Conservation (phyloP, 257 asterid genomes). For the Solanum rostratum region DNA sequence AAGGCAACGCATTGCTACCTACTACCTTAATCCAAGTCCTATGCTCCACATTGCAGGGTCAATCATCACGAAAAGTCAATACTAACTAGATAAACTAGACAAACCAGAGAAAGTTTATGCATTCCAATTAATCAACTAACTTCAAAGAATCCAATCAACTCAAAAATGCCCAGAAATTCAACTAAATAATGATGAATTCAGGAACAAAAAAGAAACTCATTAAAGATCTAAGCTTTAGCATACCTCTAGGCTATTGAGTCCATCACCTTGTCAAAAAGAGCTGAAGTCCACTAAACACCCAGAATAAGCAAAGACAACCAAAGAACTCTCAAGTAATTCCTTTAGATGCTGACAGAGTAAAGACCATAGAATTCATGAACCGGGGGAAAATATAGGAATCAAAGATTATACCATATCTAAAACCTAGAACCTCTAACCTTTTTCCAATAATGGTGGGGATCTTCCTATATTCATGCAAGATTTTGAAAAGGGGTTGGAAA, state of each 20-base stretch:
- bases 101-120: not conserved
- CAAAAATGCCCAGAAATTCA: conserved; percentile 7
- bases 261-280: conserved; percentile 13
- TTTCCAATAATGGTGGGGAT: conserved; percentile 19
- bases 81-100: conserved; percentile 10
- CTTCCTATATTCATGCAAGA: conserved; percentile 22
- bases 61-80: conserved; percentile 10
- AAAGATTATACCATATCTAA: not conserved
- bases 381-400: not conserved
- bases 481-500: conserved; percentile 1
- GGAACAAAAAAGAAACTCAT: not conserved
- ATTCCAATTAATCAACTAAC: not conserved
- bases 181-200: conserved; percentile 6
- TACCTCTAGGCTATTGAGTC: conserved; percentile 37
- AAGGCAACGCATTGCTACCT: not conserved
- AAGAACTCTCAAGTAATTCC: conserved; percentile 34
- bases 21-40: not conserved
- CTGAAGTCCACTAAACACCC: not conserved
- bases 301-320: conserved; percentile 13
- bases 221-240: conserved; percentile 4
- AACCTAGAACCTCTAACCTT: conserved; percentile 5
- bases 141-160: conserved; percentile 7
- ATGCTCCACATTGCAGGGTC: not conserved
- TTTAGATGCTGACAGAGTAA: conserved; percentile 36
- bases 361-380: conserved; percentile 22